Percentiles rank a stretch among this genome's conserved stretches.
Evolutionary conservation across 768 basidiomycete genomes (phyloP).

Genomic region (Mycena vulgaris): DNA sequence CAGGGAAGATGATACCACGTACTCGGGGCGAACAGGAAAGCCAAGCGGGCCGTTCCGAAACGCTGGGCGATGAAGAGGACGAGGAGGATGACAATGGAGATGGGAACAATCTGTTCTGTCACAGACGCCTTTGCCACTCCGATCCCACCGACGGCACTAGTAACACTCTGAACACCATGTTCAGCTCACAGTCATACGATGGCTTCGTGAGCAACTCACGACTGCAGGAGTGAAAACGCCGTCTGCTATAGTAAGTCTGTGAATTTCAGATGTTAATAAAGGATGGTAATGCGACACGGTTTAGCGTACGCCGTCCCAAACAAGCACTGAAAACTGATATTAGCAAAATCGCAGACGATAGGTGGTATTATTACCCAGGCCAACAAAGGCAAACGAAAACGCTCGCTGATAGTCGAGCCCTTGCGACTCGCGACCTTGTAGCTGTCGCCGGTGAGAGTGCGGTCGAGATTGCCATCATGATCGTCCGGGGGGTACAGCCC

Average conservation of each 20-base stretch:
- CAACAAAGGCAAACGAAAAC: constrained; percentile 65
- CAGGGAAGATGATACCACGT: constrained; percentile 31
- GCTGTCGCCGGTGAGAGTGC: constrained; percentile 68
- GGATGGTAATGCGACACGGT: background rate
- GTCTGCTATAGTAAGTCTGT: constrained; percentile 74
- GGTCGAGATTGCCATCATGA: constrained; percentile 63
- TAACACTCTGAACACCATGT: constrained; percentile 55
- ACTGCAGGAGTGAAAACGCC: constrained; percentile 81
- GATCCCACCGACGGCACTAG: constrained; percentile 79
- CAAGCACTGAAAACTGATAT: constrained; percentile 57
- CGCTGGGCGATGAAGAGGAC: constrained; percentile 72
- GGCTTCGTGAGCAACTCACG: constrained; percentile 39
- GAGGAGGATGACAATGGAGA: constrained; percentile 74
- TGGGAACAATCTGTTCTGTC: constrained; percentile 61
- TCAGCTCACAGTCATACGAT: background rate
- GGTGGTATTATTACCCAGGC: constrained; percentile 62
- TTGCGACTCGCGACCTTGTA: constrained; percentile 36
- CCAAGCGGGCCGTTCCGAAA: constrained; percentile 70
- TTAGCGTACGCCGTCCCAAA: constrained; percentile 68
- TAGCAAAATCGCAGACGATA: background rate
- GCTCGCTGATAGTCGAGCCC: constrained; percentile 46
- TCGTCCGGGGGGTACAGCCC: constrained; percentile 69
- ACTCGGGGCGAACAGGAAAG: constrained; percentile 70
- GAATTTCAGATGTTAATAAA: background rate
- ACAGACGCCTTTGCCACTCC: constrained; percentile 71